Evolutionary conservation across 1,139 yeast genomes (phyloP).

Genomic region (Entelexis sorbosivorans): DNA sequence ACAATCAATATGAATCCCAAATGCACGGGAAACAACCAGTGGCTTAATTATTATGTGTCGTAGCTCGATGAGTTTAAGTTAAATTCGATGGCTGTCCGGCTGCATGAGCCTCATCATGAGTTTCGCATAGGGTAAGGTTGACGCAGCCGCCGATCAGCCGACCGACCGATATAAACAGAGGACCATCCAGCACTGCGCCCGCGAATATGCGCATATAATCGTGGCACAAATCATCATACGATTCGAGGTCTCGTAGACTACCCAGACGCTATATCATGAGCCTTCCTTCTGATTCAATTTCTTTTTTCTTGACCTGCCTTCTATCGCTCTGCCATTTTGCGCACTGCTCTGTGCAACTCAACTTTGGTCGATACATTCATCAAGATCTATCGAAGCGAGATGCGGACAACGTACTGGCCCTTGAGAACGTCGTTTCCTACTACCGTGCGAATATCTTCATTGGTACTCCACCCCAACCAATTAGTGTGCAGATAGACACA

Average conservation of each 20-base stretch:
- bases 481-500: constrained; percentile 35
- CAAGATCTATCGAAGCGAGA: background rate
- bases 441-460: constrained; percentile 22
- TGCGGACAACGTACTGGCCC: background rate
- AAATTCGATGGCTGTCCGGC: background rate
- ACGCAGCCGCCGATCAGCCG: background rate
- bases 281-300: background rate
- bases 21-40: too few species aligned
- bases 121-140: background rate
- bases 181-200: background rate
- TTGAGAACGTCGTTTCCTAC: constrained; percentile 14
- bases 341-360: background rate
- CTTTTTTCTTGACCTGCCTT: background rate
- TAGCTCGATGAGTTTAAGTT: background rate
- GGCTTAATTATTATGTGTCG: too few species aligned
- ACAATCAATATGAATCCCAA: too few species aligned
- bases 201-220: background rate
- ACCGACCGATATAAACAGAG: background rate
- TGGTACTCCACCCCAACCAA: constrained; percentile 34
- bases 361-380: background rate
- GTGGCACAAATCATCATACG: too few species aligned
- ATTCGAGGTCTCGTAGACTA: too few species aligned
- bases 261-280: background rate
- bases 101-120: background rate
- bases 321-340: background rate